Conservation (phyloP, 1,284 basidiomycete species). For the Leucoagaricus sp. region DNA sequence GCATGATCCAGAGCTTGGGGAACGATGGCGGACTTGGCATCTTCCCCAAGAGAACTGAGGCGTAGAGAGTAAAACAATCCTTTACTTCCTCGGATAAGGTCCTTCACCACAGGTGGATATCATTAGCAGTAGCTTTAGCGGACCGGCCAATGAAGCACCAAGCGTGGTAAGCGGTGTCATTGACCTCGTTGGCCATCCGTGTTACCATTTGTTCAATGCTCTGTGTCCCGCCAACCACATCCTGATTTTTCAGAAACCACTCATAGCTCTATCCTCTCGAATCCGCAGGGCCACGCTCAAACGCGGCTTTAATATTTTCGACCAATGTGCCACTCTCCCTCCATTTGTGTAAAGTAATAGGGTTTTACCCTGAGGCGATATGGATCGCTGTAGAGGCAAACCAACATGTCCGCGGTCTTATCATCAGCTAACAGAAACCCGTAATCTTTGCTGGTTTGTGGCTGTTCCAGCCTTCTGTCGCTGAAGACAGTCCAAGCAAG, state of each 20-base stretch:
- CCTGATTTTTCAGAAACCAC: conserved; percentile 37
- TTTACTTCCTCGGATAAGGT: background rate
- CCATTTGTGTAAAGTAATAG: conserved; percentile 34
- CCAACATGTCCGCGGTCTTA: conserved; percentile 22
- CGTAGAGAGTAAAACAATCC: background rate
- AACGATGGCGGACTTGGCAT: background rate
- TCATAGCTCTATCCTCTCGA: conserved; percentile 29
- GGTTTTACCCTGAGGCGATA: conserved; percentile 22
- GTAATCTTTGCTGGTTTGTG: conserved; percentile 35
- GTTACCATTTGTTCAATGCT: background rate
- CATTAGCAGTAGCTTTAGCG: background rate
- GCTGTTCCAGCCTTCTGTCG: conserved; percentile 30
- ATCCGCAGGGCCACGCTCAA: conserved; percentile 23
- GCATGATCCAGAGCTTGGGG: background rate
- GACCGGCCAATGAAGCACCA: background rate
- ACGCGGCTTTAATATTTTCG: conserved; percentile 33
- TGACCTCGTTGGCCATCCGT: background rate
- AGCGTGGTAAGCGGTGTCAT: background rate
- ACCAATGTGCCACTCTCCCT: conserved; percentile 30
- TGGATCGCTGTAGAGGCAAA: conserved; percentile 33
- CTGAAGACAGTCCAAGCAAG: conserved; percentile 27
- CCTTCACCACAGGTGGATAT: background rate
- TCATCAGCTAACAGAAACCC: conserved; percentile 31
- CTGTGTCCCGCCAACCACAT: conserved; percentile 25
- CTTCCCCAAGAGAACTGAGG: background rate